Percentiles rank a stretch among this genome's conserved stretches.
Conservation (phyloP, 2,329 filamentous ascomycete genomes). For the Monilinia vaccinii-corymbosi region DNA sequence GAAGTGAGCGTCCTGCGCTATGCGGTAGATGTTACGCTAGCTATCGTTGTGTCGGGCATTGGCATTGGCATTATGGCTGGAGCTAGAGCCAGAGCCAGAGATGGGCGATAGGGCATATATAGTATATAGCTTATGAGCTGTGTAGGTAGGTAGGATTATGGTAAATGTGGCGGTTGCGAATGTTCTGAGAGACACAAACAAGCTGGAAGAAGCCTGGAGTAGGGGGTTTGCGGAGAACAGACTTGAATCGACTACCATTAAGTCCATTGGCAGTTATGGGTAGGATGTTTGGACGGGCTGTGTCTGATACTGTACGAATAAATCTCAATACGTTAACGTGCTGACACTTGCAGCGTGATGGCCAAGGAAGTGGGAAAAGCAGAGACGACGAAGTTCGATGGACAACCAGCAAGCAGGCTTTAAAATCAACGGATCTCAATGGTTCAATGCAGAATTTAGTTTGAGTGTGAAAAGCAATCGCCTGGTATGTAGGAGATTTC, state of each 20-base stretch:
- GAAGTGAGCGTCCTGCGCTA: too few relatives aligned
- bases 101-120: too few relatives aligned
- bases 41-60: too few relatives aligned
- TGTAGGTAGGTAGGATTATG: too few relatives aligned
- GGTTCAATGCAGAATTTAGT: background rate
- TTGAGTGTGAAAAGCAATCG: background rate
- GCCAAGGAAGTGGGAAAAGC: background rate
- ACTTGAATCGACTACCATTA: background rate
- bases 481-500: background rate
- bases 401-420: background rate
- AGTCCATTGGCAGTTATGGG: too few relatives aligned
- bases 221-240: background rate
- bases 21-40: too few relatives aligned
- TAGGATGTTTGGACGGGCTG: background rate
- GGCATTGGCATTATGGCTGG: too few relatives aligned
- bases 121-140: too few relatives aligned
- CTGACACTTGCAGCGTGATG: background rate
- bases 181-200: too few relatives aligned
- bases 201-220: background rate
- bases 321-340: background rate
- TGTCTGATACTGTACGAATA: background rate
- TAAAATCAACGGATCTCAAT: background rate
- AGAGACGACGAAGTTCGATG: background rate
- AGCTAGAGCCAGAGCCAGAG: too few relatives aligned
- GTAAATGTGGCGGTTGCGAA: too few relatives aligned